phyloP scores from a whole-genome alignment of 140 eudicot species.

The Artemisia princeps region DNA sequence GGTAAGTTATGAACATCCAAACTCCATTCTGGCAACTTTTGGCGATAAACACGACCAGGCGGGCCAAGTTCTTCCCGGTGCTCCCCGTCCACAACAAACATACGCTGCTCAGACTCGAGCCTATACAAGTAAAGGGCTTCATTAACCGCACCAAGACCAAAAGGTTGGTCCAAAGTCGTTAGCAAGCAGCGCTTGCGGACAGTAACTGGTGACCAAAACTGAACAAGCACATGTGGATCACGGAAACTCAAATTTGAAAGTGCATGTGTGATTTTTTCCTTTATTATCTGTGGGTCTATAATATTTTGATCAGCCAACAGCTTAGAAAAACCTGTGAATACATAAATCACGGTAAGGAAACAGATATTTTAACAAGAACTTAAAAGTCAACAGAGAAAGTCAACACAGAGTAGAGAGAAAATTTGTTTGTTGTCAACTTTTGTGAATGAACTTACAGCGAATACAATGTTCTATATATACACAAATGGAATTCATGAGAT shows the following conservation, averaged over 20 bases:
- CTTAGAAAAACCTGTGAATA: slow-evolving; percentile 5
- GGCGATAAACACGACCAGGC: slow-evolving; percentile 20
- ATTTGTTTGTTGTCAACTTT: too few species aligned
- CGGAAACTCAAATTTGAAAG: neutral
- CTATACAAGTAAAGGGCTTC: slow-evolving; percentile 24
- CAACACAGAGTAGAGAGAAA: too few species aligned
- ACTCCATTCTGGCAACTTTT: slow-evolving; percentile 21
- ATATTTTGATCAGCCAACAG: slow-evolving; percentile 2
- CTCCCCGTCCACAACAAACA: slow-evolving; percentile 9
- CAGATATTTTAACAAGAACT: too few species aligned
- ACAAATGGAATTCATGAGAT: too few species aligned
- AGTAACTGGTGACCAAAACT: slow-evolving; percentile 17
- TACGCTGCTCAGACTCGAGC: slow-evolving; percentile 4
- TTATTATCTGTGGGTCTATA: neutral
- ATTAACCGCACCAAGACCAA: slow-evolving; percentile 18
- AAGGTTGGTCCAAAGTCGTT: slow-evolving; percentile 24
- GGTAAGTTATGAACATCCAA: neutral
- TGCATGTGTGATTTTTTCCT: neutral
- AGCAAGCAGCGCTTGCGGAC: slow-evolving; percentile 7
- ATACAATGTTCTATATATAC: too few species aligned
- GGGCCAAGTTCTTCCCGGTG: slow-evolving; percentile 3
- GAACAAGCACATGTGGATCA: slow-evolving; percentile 12
- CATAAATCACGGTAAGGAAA: too few species aligned
- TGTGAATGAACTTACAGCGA: too few species aligned
- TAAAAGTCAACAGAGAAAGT: too few species aligned